Evolutionary conservation across 2,329 filamentous ascomycete species (phyloP).

Genomic region (Ascochyta lentis): DNA sequence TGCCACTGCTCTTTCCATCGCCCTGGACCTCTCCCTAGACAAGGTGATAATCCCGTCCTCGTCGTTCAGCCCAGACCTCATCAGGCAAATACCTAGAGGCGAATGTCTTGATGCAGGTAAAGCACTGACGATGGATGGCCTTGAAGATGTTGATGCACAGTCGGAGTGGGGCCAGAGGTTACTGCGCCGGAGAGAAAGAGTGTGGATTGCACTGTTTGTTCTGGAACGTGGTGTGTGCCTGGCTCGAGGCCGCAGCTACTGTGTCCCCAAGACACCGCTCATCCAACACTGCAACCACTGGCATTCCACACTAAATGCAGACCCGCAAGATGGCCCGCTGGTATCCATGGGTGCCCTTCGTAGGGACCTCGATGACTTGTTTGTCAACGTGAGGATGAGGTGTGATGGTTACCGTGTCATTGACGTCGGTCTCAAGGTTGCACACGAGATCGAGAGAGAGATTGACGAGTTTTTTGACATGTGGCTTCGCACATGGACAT

Average conservation of each 20-base stretch:
- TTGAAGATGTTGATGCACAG: conserved; percentile 65
- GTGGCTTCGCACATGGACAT: conserved; percentile 68
- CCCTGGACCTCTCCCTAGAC: conserved; percentile 72
- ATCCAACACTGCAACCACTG: conserved; percentile 73
- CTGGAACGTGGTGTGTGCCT: conserved; percentile 76
- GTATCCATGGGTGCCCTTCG: conserved; percentile 74
- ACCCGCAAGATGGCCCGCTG: conserved; percentile 72
- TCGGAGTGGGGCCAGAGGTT: conserved; percentile 68
- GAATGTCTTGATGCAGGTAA: conserved; percentile 73
- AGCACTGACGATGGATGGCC: conserved; percentile 72
- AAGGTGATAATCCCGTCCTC: conserved; percentile 69
- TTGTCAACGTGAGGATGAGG: conserved; percentile 63
- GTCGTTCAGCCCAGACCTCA: conserved; percentile 54
- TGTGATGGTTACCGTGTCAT: conserved; percentile 64
- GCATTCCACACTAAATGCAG: conserved; percentile 69
- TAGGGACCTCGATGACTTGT: conserved; percentile 68
- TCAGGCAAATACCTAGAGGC: conserved; percentile 63
- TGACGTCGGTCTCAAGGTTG: conserved; percentile 61
- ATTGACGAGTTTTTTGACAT: conserved; percentile 71
- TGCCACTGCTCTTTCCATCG: conserved; percentile 72
- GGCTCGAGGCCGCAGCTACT: conserved; percentile 72
- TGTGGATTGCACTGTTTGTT: conserved; percentile 75
- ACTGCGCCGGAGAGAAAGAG: conserved; percentile 69
- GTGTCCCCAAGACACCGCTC: conserved; percentile 69
- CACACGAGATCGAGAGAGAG: conserved; percentile 51